Conservation (phyloP, 768 basidiomycete species). For the Tubosaeta sp. region DNA sequence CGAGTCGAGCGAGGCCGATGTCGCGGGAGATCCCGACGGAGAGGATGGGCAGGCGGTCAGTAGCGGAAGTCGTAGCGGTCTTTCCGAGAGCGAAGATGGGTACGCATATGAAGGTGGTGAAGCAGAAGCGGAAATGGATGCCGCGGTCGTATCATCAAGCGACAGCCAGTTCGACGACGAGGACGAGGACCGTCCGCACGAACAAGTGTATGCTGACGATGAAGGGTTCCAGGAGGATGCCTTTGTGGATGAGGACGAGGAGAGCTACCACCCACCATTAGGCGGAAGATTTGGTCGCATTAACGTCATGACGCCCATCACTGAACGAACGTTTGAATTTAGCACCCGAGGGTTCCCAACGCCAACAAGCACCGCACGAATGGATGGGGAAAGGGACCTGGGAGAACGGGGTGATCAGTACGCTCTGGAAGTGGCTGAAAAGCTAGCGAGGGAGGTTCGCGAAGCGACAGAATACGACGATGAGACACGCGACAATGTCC, state of each 20-base stretch:
- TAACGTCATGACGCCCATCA: conserved; percentile 96
- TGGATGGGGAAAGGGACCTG: conserved; percentile 15
- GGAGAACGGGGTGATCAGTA: conserved; percentile 27
- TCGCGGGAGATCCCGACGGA: conserved; percentile 17
- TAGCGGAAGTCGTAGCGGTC: conserved; percentile 26
- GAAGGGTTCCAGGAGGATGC: conserved; percentile 27
- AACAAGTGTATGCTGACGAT: conserved; percentile 18
- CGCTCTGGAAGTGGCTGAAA: conserved; percentile 53
- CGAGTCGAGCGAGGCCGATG: conserved; percentile 29
- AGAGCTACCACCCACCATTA: conserved; percentile 41
- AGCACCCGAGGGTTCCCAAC: conserved; percentile 48
- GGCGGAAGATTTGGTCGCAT: conserved; percentile 79
- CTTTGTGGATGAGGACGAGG: conserved; percentile 29
- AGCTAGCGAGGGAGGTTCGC: conserved; percentile 48
- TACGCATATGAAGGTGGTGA: conserved; percentile 28
- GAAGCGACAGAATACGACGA: conserved; percentile 22
- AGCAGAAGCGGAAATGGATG: conserved; percentile 23
- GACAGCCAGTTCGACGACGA: conserved; percentile 32
- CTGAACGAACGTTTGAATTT: conserved; percentile 89
- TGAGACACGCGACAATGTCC: conserved; percentile 8
- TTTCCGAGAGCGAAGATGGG: conserved; percentile 35
- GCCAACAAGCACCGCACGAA: conserved; percentile 44
- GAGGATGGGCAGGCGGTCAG: conserved; percentile 25
- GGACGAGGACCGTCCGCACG: conserved; percentile 20
- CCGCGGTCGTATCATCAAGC: conserved; percentile 26